phyloP scores from a whole-genome alignment of 2,329 filamentous ascomycete genomes.

The Verticillium tricorpus region DNA sequence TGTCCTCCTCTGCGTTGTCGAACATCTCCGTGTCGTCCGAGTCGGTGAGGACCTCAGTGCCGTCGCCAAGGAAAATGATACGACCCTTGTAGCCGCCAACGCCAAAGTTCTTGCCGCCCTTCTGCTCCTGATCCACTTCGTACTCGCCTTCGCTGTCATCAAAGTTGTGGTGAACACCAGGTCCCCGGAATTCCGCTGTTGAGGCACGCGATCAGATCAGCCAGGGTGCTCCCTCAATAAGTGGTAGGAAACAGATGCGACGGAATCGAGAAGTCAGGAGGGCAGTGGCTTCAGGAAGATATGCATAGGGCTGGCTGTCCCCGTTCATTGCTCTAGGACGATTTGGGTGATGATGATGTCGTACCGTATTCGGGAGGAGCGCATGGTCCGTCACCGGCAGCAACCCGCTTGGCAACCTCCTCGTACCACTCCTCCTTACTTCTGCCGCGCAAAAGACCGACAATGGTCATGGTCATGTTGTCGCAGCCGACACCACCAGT shows the following conservation, averaged over 20 bases:
- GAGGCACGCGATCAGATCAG: constrained; percentile 13
- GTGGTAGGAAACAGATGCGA: neutral
- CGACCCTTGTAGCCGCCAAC: constrained; percentile 71
- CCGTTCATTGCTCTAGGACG: constrained; percentile 7
- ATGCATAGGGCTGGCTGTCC: neutral
- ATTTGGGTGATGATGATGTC: constrained; percentile 32
- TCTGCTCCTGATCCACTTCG: constrained; percentile 68
- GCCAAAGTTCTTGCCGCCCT: constrained; percentile 56
- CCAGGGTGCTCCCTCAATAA: neutral
- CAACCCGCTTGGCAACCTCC: constrained; percentile 87
- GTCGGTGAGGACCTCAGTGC: constrained; percentile 86
- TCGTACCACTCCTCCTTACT: constrained; percentile 98
- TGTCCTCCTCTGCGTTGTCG: constrained; percentile 79
- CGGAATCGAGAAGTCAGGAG: neutral
- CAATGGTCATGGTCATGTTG: constrained; percentile 97
- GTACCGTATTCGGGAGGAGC: constrained; percentile 99
- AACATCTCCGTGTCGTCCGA: constrained; percentile 92
- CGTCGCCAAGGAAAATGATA: constrained; percentile 93
- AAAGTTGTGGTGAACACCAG: constrained; percentile 76
- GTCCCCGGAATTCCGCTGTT: constrained; percentile 79
- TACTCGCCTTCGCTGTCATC: constrained; percentile 76
- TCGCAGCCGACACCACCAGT: constrained; percentile 97
- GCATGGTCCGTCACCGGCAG: constrained; percentile 94
- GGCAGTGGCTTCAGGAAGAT: neutral
- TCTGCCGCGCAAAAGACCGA: constrained; percentile 86